Evolutionary conservation across 164 flowering plant species (phyloP).

Genomic region (Akebia trifoliata): DNA sequence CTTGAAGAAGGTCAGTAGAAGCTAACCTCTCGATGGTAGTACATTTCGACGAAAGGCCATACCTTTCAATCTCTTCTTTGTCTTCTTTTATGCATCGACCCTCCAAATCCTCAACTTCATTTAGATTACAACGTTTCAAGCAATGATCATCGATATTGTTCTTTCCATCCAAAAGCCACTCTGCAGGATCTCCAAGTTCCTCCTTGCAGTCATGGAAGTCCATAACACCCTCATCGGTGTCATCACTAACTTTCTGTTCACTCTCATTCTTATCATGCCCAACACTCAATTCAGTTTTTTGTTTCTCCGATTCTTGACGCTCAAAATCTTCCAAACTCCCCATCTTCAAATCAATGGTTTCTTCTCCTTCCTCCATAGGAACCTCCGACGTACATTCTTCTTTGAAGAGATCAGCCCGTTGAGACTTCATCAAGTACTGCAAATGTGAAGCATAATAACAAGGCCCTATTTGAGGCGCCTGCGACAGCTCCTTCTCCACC

Average conservation of each 20-base stretch:
- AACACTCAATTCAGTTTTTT: conserved; percentile 34
- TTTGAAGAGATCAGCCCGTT: conserved; percentile 40
- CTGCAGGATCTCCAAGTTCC: conserved; percentile 20
- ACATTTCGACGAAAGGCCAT: conserved; percentile 23
- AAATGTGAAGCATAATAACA: conserved; percentile 75
- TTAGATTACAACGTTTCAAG: conserved; percentile 41
- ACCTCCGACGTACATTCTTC: conserved; percentile 24
- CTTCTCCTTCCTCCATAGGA: conserved; percentile 17
- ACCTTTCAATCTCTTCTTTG: conserved; percentile 23
- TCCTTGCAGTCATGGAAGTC: conserved; percentile 39
- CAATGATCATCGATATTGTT: conserved; percentile 19
- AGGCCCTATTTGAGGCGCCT: conserved; percentile 18
- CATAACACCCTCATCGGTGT: conserved; percentile 39
- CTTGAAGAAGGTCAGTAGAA: conserved; percentile 44
- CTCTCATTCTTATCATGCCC: conserved; percentile 31
- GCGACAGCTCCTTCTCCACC: conserved; percentile 80
- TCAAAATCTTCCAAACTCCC: conserved; percentile 18
- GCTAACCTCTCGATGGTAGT: conserved; percentile 30
- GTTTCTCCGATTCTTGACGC: conserved; percentile 28
- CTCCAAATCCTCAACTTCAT: conserved; percentile 22
- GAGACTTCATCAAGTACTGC: conserved; percentile 65
- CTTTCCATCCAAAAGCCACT: conserved; percentile 40
- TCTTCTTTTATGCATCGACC: conserved; percentile 19
- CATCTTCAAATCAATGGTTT: conserved; percentile 2
- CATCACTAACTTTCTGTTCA: conserved; percentile 22